Base-by-base conservation (phyloP, 2,329 filamentous ascomycete species). In the Ascochyta koolunga region DNA sequence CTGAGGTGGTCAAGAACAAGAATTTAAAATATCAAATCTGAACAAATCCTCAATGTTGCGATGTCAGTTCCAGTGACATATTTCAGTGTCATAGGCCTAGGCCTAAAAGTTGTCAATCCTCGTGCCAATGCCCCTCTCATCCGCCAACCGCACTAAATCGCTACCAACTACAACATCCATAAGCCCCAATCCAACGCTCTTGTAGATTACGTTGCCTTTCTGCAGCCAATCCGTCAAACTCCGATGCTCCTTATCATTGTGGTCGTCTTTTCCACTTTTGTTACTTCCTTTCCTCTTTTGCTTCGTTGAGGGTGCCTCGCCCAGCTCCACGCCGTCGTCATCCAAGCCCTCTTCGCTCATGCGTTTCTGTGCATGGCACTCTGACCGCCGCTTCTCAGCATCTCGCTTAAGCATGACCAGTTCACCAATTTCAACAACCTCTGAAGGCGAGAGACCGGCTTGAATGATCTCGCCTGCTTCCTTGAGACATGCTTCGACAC, bases 381-480 rank as follows among this genome's bases (percentile, higher is more conserved):
- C 71, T 40, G 45, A 49, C 25, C 69, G 54, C 36, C 72, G 55
- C 52, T 66, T 56, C 62, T 80, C 77, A 2, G 80, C 79, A 47
- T 84, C 82, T 40, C 81, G 74, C 68, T 82, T 83, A 64, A 87
- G 74, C 83, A 87, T 87, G 56, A 88, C 75, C 41, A 97, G 78
- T 70, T 97, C 93, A 3, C 93, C 93, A 1, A 97, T 78, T 73
- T 97, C 93, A 0, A 96, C 90, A 3, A 97, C 82, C 64, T 96
- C 88, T 39, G 86, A 82, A 0, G 90, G 86, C 19, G 81, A 80
- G 24, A 97, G 78, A 0, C 86, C 87, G 0, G 91, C 90, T 61
- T 91, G 85, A 9, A 96, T 88, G 41, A 98, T 80, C 77, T 98
- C 93, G 0, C 93, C 93, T 0, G 93, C 89, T 70, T 96, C 91